These are phyloP conservation scores for Anthostomella pinea DNA, from an alignment of 2,329 filamentous ascomycete species.

Conservation along the genomic window DNA sequence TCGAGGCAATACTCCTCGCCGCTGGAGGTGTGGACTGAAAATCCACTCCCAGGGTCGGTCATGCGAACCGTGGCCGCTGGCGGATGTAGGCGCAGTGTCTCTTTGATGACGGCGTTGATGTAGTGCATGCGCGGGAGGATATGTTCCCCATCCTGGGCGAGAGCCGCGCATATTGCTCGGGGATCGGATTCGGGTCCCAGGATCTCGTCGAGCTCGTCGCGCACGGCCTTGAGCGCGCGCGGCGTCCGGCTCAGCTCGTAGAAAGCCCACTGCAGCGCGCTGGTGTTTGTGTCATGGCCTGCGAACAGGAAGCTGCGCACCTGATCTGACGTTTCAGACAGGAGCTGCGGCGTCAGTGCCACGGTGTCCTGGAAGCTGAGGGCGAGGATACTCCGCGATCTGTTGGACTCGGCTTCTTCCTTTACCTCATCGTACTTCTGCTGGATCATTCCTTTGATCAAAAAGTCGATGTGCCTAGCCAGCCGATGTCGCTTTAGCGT, in stretches of 20 bases:
- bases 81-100: slow-evolving; percentile 14
- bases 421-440: slow-evolving; percentile 3
- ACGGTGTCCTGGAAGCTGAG: slow-evolving; percentile 12
- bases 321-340: slow-evolving; percentile 17
- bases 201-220: slow-evolving; percentile 12
- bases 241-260: slow-evolving; percentile 18
- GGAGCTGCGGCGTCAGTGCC: slow-evolving; percentile 7
- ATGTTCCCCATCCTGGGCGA: not conserved
- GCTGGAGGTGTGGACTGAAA: slow-evolving; percentile 10
- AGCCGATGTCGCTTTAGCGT: slow-evolving; percentile 6
- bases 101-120: slow-evolving; percentile 17
- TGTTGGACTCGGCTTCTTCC: slow-evolving; percentile 5
- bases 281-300: slow-evolving; percentile 19
- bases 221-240: slow-evolving; percentile 10
- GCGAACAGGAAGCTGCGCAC: slow-evolving; percentile 19
- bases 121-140: slow-evolving; percentile 7
- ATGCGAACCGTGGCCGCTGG: slow-evolving; percentile 14
- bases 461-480: not conserved
- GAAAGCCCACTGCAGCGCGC: slow-evolving; percentile 12
- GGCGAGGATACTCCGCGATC: slow-evolving; percentile 11
- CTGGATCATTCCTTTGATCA: slow-evolving; percentile 4
- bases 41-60: slow-evolving; percentile 9
- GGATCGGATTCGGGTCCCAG: slow-evolving; percentile 7
- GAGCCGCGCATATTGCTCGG: not conserved
- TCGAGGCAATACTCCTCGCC: slow-evolving; percentile 12